phyloP scores from a whole-genome alignment of 306 rosid species.

The Senna tora region DNA sequence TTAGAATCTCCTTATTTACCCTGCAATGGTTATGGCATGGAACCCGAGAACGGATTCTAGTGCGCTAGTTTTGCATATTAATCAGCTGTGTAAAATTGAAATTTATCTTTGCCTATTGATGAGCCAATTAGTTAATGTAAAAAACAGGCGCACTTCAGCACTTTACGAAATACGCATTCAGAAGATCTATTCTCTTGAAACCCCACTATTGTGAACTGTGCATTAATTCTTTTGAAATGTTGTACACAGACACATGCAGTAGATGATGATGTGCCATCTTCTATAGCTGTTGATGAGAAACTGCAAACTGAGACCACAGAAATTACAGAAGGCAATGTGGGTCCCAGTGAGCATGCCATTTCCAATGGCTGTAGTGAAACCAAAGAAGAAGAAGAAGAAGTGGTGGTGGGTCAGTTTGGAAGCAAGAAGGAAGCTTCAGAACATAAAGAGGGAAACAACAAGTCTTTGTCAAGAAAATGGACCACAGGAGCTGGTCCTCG shows the following conservation, averaged over 20 bases:
- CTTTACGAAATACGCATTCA: no score
- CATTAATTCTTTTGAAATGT: not conserved
- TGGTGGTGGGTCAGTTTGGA: not conserved
- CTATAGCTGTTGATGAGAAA: not conserved
- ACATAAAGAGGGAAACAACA: conserved; percentile 3
- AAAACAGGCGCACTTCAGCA: no score
- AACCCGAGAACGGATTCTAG: no score
- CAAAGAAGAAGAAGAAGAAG: conserved; percentile 9
- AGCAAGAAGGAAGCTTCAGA: conserved; percentile 28
- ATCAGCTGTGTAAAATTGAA: no score
- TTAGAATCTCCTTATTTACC: no score
- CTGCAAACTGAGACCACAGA: not conserved
- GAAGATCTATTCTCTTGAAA: no score
- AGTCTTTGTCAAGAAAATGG: conserved; percentile 60
- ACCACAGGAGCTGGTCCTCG: conserved; percentile 66
- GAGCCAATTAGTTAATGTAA: no score
- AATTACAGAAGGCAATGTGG: conserved; percentile 7
- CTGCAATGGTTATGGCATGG: no score
- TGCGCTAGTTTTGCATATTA: no score
- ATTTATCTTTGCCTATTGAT: no score
- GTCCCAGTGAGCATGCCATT: conserved; percentile 19
- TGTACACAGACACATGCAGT: conserved; percentile 59
- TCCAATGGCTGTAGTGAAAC: conserved; percentile 14
- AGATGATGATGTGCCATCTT: conserved; percentile 69
- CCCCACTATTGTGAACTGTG: not conserved